Conservation (phyloP, 2,329 filamentous ascomycete genomes). For the Capronia americana region DNA sequence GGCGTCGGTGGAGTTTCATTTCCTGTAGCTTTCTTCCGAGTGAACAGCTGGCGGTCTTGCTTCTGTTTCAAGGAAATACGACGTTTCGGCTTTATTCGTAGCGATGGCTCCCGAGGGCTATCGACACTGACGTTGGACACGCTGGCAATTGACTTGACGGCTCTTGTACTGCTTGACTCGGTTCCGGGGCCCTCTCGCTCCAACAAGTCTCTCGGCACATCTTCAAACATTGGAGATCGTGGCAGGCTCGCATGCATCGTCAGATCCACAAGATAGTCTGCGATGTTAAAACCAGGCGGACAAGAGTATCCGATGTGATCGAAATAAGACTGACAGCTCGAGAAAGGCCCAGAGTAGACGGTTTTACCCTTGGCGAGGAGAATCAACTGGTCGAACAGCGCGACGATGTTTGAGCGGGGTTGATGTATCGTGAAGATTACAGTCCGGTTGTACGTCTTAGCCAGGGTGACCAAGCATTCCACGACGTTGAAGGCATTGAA, state of each 20-base stretch:
- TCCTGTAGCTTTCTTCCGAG: slow-evolving; percentile 69
- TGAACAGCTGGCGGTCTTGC: slow-evolving; percentile 90
- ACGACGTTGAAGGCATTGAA: slow-evolving; percentile 99
- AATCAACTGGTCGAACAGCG: slow-evolving; percentile 92
- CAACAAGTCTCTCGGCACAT: slow-evolving; percentile 62
- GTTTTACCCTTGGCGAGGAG: slow-evolving; percentile 86
- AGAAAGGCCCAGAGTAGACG: slow-evolving; percentile 92
- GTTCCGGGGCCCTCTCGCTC: slow-evolving; percentile 68
- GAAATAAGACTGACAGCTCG: slow-evolving; percentile 89
- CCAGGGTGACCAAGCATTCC: slow-evolving; percentile 90
- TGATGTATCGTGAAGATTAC: slow-evolving; percentile 99
- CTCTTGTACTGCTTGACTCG: slow-evolving; percentile 83
- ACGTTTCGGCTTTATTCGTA: slow-evolving; percentile 72
- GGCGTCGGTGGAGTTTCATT: slow-evolving; percentile 64
- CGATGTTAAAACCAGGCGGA: slow-evolving; percentile 97
- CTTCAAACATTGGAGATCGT: slow-evolving; percentile 61
- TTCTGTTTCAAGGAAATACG: slow-evolving; percentile 81
- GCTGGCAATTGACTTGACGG: slow-evolving; percentile 89
- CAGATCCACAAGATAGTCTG: slow-evolving; percentile 94
- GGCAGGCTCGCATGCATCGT: slow-evolving; percentile 88
- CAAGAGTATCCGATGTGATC: slow-evolving; percentile 90
- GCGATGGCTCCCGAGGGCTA: slow-evolving; percentile 66
- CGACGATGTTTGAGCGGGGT: slow-evolving; percentile 96
- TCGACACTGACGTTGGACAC: slow-evolving; percentile 76
- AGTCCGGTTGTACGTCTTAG: slow-evolving; percentile 95